Conservation (phyloP, 1,284 basidiomycete genomes). For the Naganishia sp. region DNA sequence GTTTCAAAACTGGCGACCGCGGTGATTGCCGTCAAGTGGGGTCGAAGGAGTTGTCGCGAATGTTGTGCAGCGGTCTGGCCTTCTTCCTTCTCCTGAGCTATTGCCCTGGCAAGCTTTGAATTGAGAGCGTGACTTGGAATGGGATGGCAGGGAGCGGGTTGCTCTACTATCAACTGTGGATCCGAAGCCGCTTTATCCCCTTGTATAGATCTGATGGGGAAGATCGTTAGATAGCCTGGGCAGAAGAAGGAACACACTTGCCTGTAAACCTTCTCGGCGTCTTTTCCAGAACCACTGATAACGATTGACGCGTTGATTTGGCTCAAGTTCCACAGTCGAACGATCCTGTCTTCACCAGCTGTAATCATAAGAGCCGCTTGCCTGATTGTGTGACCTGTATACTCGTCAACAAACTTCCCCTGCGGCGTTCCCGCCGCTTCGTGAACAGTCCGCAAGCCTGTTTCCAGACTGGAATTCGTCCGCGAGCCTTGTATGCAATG, state of each 20-base stretch:
- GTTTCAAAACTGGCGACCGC: slow-evolving; percentile 50
- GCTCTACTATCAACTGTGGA: slow-evolving; percentile 15
- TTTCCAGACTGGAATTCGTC: slow-evolving; percentile 35
- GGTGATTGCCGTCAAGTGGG: slow-evolving; percentile 51
- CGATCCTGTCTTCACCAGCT: slow-evolving; percentile 49
- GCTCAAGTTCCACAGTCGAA: slow-evolving; percentile 50
- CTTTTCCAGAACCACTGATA: slow-evolving; percentile 48
- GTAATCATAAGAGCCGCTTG: slow-evolving; percentile 44
- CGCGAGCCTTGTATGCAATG: slow-evolving; percentile 42
- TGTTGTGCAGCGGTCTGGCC: slow-evolving; percentile 29
- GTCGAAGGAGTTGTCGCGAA: slow-evolving; percentile 47
- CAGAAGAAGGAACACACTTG: slow-evolving; percentile 8
- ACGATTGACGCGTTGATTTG: slow-evolving; percentile 45
- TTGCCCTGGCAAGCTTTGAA: slow-evolving; percentile 22
- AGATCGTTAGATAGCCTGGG: not conserved
- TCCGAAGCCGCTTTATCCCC: not conserved
- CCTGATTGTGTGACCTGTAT: slow-evolving; percentile 26
- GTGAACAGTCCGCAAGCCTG: slow-evolving; percentile 38
- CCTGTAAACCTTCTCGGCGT: slow-evolving; percentile 50
- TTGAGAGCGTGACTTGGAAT: not conserved
- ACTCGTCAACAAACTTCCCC: slow-evolving; percentile 23
- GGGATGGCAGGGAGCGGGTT: not conserved
- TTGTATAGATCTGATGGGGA: not conserved
- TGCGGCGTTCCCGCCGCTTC: slow-evolving; percentile 27
- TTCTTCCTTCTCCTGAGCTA: slow-evolving; percentile 30